Percentiles rank a stretch among this genome's conserved stretches.
Evolutionary conservation across 148 eudicot species (phyloP).

Genomic region (Cornus florida): DNA sequence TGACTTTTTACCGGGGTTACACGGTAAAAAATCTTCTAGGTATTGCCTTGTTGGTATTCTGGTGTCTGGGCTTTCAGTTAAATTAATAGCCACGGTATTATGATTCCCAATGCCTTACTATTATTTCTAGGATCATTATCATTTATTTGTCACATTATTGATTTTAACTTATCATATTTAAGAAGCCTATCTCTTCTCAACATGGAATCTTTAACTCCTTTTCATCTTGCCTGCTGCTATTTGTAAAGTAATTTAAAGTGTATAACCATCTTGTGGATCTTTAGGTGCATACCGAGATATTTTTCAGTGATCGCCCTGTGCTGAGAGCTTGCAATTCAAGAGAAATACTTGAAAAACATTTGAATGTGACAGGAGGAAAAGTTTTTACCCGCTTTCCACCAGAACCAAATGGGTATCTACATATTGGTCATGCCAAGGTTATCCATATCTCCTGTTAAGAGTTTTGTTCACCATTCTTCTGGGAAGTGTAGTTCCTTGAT

Average conservation of each 20-base stretch:
- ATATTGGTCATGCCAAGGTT: constrained; percentile 99
- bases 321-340: constrained; percentile 83
- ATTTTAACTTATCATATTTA: too few species aligned
- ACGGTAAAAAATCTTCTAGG: background rate
- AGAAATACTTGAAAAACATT: constrained; percentile 74
- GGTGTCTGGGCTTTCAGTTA: background rate
- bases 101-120: too few species aligned
- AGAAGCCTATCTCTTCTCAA: background rate
- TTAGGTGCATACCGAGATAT: constrained; percentile 94
- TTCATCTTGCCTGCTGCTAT: constrained; percentile 11
- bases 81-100: background rate
- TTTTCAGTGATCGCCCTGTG: constrained; percentile 71
- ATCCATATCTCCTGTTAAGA: constrained; percentile 6
- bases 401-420: constrained; percentile 98
- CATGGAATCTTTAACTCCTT: background rate
- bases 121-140: too few species aligned
- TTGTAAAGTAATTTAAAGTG: background rate
- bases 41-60: background rate
- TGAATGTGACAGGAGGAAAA: constrained; percentile 76
- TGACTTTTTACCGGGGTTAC: background rate
- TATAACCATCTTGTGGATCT: constrained; percentile 13
- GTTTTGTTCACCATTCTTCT: constrained; percentile 5
- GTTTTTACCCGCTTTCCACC: constrained; percentile 94
- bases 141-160: too few species aligned
- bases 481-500: constrained; percentile 4